These are phyloP conservation scores for Kodamaea sp. DNA, from an alignment of 1,139 yeast species.

Conservation along the genomic window DNA sequence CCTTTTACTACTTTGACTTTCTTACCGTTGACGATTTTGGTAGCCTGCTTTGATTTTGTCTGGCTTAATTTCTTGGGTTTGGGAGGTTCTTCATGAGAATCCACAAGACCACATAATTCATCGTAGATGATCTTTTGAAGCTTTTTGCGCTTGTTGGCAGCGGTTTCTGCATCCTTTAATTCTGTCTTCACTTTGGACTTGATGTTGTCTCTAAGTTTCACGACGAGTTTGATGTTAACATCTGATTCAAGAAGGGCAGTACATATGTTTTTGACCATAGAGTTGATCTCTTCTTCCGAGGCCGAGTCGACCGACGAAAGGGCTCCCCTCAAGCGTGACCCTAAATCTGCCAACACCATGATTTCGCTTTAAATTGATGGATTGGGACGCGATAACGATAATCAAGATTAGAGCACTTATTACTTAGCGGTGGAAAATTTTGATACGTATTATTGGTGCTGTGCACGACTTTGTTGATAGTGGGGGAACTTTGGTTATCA, in stretches of 20 bases:
- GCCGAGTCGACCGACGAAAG: constrained; percentile 56
- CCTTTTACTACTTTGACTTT: constrained; percentile 26
- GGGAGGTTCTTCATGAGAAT: constrained; percentile 64
- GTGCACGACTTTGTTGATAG: no score
- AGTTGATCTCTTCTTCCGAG: constrained; percentile 41
- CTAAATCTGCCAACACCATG: constrained; percentile 96
- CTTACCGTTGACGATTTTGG: constrained; percentile 31
- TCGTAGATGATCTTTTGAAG: constrained; percentile 93
- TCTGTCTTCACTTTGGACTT: constrained; percentile 53
- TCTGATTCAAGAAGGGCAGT: constrained; percentile 90
- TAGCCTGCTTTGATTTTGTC: constrained; percentile 7
- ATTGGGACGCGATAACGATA: constrained; percentile 6
- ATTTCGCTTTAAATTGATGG: not conserved
- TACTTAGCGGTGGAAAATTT: constrained; percentile 10
- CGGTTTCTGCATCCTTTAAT: constrained; percentile 53
- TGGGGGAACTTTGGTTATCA: no score
- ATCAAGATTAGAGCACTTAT: no score
- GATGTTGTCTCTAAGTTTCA: constrained; percentile 72
- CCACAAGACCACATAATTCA: constrained; percentile 85
- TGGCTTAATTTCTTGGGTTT: constrained; percentile 70
- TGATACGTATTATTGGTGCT: not conserved
- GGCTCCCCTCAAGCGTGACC: constrained; percentile 78
- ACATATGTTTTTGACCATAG: constrained; percentile 82
- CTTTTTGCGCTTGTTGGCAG: constrained; percentile 69
- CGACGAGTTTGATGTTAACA: constrained; percentile 84